Conservation (phyloP, 225 moss, liverwort and hornwort genomes). For the Polytrichum formosum region DNA sequence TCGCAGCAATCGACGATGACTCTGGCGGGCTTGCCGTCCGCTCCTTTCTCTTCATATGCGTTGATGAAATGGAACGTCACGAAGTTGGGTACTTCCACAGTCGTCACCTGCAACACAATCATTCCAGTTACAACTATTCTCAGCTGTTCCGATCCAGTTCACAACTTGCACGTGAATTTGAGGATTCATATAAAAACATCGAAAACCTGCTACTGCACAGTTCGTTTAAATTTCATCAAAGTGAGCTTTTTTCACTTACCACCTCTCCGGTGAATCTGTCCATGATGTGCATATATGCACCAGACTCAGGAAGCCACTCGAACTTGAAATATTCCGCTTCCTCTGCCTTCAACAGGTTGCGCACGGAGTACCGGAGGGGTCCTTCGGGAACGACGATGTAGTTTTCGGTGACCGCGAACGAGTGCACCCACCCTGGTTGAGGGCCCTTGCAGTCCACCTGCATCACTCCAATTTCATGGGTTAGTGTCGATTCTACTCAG, state of each 20-base stretch:
- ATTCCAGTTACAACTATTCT: too few species aligned
- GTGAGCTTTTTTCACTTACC: slow-evolving; percentile 11
- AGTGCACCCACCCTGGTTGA: slow-evolving; percentile 39
- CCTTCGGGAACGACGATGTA: slow-evolving; percentile 35
- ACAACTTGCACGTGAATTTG: too few species aligned
- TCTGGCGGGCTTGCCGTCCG: slow-evolving; percentile 19
- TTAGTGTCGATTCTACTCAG: too few species aligned
- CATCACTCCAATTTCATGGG: background rate
- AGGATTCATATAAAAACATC: too few species aligned
- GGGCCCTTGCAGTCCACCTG: slow-evolving; percentile 38
- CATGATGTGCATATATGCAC: slow-evolving; percentile 35
- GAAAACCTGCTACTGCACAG: too few species aligned
- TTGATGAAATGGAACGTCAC: slow-evolving; percentile 43
- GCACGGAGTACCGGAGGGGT: slow-evolving; percentile 33
- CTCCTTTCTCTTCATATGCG: slow-evolving; percentile 29
- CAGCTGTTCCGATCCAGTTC: too few species aligned
- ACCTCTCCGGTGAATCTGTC: slow-evolving; percentile 25
- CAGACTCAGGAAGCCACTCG: slow-evolving; percentile 33
- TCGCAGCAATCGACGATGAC: slow-evolving; percentile 35
- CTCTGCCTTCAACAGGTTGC: slow-evolving; percentile 34
- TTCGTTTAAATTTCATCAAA: background rate
- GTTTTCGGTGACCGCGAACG: slow-evolving; percentile 40
- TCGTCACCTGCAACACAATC: slow-evolving; percentile 15
- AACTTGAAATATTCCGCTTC: slow-evolving; percentile 38
- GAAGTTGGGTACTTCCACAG: slow-evolving; percentile 32